Evolutionary conservation across 2,329 filamentous ascomycete genomes (phyloP), one percentile per base, ranked within the genome.

Genomic region (Cladosporium oxysporum): DNA sequence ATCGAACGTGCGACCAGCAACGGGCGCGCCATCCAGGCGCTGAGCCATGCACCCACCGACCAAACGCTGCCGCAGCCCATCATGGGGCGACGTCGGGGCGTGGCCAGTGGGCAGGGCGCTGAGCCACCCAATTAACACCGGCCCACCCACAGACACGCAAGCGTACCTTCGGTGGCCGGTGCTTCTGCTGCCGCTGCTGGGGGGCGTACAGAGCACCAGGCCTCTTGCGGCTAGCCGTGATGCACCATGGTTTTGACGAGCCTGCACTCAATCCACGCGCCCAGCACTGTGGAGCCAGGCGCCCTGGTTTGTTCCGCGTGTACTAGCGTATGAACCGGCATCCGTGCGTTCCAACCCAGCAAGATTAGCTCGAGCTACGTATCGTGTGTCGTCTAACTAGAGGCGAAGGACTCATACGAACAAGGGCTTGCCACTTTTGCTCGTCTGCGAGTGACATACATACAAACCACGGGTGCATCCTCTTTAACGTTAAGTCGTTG

Each of bases 361-460:
- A 65, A 65, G 62, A 65, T 65, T 65, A 65, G 62, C 62, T 65
- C 62, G 47, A 44, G 62, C 62, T 65, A 65, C 62, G 62, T 65
- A 65, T 65, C 28, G 62, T 64, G 62, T 64, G 62, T 65, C 62
- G 62, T 65, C 55, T 65, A 47, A 47, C 41, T 47, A 59, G 62
- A 65, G 62, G 62, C 62, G 62, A 65, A 53, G 62, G 55, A 65
- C 62, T 65, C 62, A 65, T 52, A 65, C 62, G 62, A 60, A 59
- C 55, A 59, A 59, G 62, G 62, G 62, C 57, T 58, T 65, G 62
- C 62, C 62, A 65, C 62, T 52, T 47, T 31, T 60, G 57, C 62
- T 59, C 55, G 62, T 52, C 52, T 57, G 29, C 33, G 52, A 50
- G 62, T 59, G 62, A 60, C 52, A 65, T 65, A 65, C 62, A 65